These are phyloP conservation scores for Apostasia ramifera DNA, from an alignment of 106 monocot species.

Conservation along the genomic window DNA sequence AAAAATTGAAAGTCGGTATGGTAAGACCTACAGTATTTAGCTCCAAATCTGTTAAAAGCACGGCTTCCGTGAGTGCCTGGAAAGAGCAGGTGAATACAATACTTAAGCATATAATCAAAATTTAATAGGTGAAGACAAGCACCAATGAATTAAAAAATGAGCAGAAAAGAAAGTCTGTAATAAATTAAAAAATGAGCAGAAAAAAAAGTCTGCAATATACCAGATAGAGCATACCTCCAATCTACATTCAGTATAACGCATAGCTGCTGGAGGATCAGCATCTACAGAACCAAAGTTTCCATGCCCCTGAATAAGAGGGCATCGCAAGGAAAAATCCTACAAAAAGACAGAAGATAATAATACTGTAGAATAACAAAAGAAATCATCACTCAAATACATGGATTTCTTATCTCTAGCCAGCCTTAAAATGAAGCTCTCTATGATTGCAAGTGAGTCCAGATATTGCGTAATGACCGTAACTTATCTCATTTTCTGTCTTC, in stretches of 20 bases:
- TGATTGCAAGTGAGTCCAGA: too few species aligned
- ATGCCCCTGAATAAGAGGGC: slow-evolving; percentile 85
- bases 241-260: slow-evolving; percentile 99
- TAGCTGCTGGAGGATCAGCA: slow-evolving; percentile 98
- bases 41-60: slow-evolving; percentile 88
- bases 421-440: too few species aligned
- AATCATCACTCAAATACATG: too few species aligned
- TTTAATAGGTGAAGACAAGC: not conserved
- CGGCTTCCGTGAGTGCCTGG: slow-evolving; percentile 89
- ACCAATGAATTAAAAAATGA: not conserved
- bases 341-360: slow-evolving; percentile 10
- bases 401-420: too few species aligned
- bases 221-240: slow-evolving; percentile 70
- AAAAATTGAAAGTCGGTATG: not conserved
- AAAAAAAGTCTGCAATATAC: not conserved
- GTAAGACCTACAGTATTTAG: slow-evolving; percentile 65
- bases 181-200: not conserved
- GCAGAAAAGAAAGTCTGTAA: not conserved
- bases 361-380: not conserved
- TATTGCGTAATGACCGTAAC: too few species aligned
- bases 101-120: not conserved
- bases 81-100: not conserved
- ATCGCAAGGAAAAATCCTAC: slow-evolving; percentile 86
- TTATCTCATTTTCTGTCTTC: too few species aligned
- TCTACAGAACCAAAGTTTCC: slow-evolving; percentile 99